Conservation (phyloP, 345 rosid species). For the Boechera retrofracta region DNA sequence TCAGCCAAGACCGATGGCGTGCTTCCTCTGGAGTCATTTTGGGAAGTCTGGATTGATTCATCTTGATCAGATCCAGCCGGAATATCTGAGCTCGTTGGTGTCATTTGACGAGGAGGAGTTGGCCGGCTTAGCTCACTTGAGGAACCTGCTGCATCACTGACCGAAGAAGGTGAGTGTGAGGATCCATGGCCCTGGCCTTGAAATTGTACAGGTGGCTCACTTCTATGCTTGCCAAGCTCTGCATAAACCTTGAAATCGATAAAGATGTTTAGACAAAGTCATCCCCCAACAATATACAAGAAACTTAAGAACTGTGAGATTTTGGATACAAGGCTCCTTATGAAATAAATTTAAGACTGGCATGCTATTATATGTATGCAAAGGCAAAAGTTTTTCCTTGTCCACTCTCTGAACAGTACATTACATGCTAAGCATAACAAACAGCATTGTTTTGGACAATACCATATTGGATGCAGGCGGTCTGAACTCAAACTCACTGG, state of each 20-base stretch:
- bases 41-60: constrained; percentile 60
- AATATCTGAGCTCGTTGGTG: constrained; percentile 51
- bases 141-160: constrained; percentile 66
- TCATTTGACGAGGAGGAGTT: constrained; percentile 52
- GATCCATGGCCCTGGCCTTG: constrained; percentile 59
- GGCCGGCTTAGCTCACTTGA: constrained; percentile 77
- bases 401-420: constrained; percentile 16
- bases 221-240: constrained; percentile 65
- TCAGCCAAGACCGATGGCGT: constrained; percentile 57
- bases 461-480: constrained; percentile 78
- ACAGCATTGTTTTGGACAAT: constrained; percentile 41
- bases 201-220: constrained; percentile 54
- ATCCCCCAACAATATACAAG: constrained; percentile 28
- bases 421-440: constrained; percentile 11
- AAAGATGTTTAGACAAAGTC: constrained; percentile 49
- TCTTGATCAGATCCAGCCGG: constrained; percentile 71
- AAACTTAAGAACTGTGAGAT: constrained; percentile 2
- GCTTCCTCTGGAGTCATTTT: constrained; percentile 68
- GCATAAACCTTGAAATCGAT: constrained; percentile 75
- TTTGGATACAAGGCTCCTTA: constrained; percentile 1
- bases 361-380: constrained; percentile 9
- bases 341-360: not conserved
- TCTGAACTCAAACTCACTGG: constrained; percentile 76
- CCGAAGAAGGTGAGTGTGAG: constrained; percentile 54
- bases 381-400: not conserved